Conservation (phyloP, 768 basidiomycete genomes). For the Harrya chromipes region DNA sequence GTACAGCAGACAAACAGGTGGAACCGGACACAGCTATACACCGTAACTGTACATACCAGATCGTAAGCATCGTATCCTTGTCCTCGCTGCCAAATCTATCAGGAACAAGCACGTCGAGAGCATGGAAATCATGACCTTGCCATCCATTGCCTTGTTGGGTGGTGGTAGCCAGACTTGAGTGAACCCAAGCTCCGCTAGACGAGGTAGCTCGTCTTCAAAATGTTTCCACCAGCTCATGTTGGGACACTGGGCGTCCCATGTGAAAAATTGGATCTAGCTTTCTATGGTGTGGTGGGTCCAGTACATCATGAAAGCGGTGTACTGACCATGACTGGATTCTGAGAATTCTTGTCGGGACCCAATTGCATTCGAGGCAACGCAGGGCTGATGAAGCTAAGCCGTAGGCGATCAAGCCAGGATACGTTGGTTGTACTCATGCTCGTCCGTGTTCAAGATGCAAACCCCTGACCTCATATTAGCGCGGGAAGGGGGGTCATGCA, state of each 20-base stretch:
- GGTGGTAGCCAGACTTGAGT: slow-evolving; percentile 86
- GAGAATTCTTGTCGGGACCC: slow-evolving; percentile 43
- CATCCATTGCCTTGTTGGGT: slow-evolving; percentile 68
- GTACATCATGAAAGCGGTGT: neutral
- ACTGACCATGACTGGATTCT: slow-evolving; percentile 70
- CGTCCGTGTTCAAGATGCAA: neutral
- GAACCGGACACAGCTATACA: neutral
- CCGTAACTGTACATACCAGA: slow-evolving; percentile 45
- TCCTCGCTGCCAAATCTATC: slow-evolving; percentile 44
- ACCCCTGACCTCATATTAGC: too few relatives aligned
- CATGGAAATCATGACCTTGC: slow-evolving; percentile 37
- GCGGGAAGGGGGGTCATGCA: neutral
- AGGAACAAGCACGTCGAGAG: slow-evolving; percentile 7
- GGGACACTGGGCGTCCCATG: slow-evolving; percentile 65
- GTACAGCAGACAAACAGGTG: neutral
- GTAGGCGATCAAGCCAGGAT: slow-evolving; percentile 24
- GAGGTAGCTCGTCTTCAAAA: slow-evolving; percentile 62
- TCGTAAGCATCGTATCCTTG: slow-evolving; percentile 88
- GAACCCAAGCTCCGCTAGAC: slow-evolving; percentile 62
- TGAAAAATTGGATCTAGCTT: slow-evolving; percentile 75
- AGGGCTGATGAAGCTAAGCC: slow-evolving; percentile 27
- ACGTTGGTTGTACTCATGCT: slow-evolving; percentile 10
- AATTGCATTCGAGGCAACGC: slow-evolving; percentile 61
- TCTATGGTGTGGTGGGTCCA: neutral
- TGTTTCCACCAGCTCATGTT: slow-evolving; percentile 79